phyloP scores from a whole-genome alignment of 306 rosid species.

The Cucurbita maxima region DNA sequence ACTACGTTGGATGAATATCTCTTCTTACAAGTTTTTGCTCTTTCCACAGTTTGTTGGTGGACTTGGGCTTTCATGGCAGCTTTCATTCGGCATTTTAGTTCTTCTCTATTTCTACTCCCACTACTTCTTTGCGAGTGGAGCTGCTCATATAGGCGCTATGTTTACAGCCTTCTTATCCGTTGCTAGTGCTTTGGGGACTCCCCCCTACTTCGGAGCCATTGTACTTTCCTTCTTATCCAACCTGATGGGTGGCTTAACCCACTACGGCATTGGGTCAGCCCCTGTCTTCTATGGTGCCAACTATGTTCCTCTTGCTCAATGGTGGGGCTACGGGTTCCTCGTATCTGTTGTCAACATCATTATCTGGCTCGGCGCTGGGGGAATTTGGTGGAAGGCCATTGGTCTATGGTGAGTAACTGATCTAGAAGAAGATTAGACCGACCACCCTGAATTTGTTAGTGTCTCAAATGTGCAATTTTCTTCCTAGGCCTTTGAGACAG shows the following conservation, averaged over 20 bases:
- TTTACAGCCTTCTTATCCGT: slow-evolving; percentile 95
- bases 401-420: slow-evolving; percentile 63
- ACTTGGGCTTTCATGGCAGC: slow-evolving; percentile 92
- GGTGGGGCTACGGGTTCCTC: slow-evolving; percentile 98
- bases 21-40: not conserved
- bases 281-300: slow-evolving; percentile 94
- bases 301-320: slow-evolving; percentile 80
- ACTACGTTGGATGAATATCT: not conserved
- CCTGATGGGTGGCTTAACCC: slow-evolving; percentile 97
- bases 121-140: slow-evolving; percentile 99
- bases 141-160: slow-evolving; percentile 99
- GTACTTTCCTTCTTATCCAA: slow-evolving; percentile 90
- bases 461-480: slow-evolving; percentile 7
- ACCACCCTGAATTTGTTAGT: not conserved
- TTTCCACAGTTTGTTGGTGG: slow-evolving; percentile 81
- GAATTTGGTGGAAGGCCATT: slow-evolving; percentile 84
- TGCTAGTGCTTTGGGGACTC: slow-evolving; percentile 96
- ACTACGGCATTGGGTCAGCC: slow-evolving; percentile 96
- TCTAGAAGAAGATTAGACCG: not conserved
- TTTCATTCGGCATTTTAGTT: slow-evolving; percentile 83
- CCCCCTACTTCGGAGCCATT: slow-evolving; percentile 77
- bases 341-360: slow-evolving; percentile 63
- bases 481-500: slow-evolving; percentile 27
- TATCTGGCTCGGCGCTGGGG: slow-evolving; percentile 91
- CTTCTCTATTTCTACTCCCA: slow-evolving; percentile 95